A percentile compares a stretch with the other conserved stretches of the same genome.
These are phyloP conservation scores for Sporisorium graminicola DNA, from an alignment of 1,284 basidiomycete species.

Conservation along the genomic window DNA sequence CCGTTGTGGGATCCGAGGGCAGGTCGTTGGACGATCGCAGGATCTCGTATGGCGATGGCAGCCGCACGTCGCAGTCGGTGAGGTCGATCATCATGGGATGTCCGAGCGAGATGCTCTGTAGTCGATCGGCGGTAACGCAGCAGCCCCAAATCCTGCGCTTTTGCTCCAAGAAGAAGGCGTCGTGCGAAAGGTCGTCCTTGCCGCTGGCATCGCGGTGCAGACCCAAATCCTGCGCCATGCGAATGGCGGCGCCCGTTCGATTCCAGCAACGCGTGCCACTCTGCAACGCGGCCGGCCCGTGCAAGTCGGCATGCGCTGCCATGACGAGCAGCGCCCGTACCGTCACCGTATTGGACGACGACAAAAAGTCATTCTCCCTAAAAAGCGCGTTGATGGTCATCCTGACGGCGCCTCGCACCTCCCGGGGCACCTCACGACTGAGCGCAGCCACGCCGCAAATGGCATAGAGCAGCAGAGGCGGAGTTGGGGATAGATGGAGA, in stretches of 20 bases:
- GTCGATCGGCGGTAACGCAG: slow-evolving; percentile 64
- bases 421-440: slow-evolving; percentile 83
- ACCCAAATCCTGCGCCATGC: slow-evolving; percentile 66
- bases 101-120: slow-evolving; percentile 59
- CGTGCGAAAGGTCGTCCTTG: slow-evolving; percentile 57
- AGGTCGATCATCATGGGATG: slow-evolving; percentile 64
- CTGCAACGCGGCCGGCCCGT: slow-evolving; percentile 68
- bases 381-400: slow-evolving; percentile 75
- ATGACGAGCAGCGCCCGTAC: slow-evolving; percentile 89
- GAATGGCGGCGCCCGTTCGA: slow-evolving; percentile 62
- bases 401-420: slow-evolving; percentile 86
- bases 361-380: slow-evolving; percentile 88
- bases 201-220: slow-evolving; percentile 63
- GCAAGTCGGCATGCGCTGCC: slow-evolving; percentile 77
- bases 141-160: slow-evolving; percentile 65
- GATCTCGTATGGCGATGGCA: slow-evolving; percentile 63
- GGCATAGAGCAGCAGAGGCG: slow-evolving; percentile 86
- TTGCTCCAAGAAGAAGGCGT: slow-evolving; percentile 62
- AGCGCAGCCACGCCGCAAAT: slow-evolving; percentile 92
- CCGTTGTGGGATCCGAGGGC: slow-evolving; percentile 43
- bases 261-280: slow-evolving; percentile 69
- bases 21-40: slow-evolving; percentile 54
- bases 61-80: slow-evolving; percentile 65
- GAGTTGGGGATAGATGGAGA: slow-evolving; percentile 77
- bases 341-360: slow-evolving; percentile 85